Evolutionary conservation across 2,329 filamentous ascomycete species (phyloP).

Genomic region (Cladosporium sp.): DNA sequence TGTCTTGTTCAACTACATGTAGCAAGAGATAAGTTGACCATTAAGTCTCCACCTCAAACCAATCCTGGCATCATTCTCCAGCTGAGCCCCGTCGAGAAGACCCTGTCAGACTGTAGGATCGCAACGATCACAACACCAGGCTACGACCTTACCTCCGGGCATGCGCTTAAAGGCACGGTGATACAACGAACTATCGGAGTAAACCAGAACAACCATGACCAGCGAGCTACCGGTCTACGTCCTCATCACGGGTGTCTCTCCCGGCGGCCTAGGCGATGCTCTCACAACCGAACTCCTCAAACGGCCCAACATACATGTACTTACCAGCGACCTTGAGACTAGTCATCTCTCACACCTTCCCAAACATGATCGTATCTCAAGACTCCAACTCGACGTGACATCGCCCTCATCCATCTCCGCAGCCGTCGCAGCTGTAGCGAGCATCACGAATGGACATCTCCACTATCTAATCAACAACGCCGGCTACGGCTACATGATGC

Average conservation of each 20-base stretch:
- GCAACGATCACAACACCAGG: not conserved
- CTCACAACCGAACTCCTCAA: constrained; percentile 44
- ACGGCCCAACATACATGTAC: constrained; percentile 31
- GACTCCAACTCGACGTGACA: constrained; percentile 49
- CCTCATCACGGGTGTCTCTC: constrained; percentile 40
- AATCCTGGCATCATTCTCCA: not conserved
- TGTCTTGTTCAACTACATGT: not conserved
- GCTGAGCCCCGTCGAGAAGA: not conserved
- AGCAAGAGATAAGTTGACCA: not conserved
- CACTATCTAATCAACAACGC: constrained; percentile 55
- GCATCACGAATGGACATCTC: constrained; percentile 37
- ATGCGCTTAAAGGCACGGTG: not conserved
- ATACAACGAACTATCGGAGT: not conserved
- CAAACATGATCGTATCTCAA: constrained; percentile 23
- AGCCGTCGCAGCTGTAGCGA: constrained; percentile 37
- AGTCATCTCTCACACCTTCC: constrained; percentile 33
- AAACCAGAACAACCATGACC: not conserved
- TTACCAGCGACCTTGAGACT: constrained; percentile 28
- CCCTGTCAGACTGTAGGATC: not conserved
- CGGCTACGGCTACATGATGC: constrained; percentile 38
- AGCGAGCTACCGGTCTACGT: constrained; percentile 15
- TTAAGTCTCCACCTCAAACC: not conserved
- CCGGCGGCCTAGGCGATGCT: constrained; percentile 45
- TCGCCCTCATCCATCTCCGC: constrained; percentile 39
- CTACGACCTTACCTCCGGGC: not conserved